phyloP scores from a whole-genome alignment of 2,329 filamentous ascomycete genomes.

The Ophiosphaerella narmari region DNA sequence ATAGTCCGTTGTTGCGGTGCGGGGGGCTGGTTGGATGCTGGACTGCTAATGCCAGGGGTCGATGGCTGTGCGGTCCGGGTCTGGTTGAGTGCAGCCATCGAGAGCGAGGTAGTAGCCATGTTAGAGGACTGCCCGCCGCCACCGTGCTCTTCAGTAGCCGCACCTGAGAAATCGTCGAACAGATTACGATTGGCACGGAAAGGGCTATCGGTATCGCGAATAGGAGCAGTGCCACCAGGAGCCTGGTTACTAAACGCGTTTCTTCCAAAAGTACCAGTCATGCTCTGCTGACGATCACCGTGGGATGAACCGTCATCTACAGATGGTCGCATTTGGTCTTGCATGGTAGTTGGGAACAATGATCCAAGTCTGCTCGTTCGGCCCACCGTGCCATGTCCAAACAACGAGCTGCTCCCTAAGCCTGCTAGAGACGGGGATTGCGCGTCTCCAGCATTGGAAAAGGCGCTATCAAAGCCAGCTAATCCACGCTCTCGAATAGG shows the following conservation, averaged over 20 bases:
- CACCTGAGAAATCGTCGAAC: constrained; percentile 46
- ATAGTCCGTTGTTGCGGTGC: constrained; percentile 78
- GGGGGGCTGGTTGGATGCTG: constrained; percentile 70
- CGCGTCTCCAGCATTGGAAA: constrained; percentile 76
- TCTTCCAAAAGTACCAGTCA: constrained; percentile 70
- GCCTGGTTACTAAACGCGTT: constrained; percentile 55
- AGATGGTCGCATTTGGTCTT: constrained; percentile 79
- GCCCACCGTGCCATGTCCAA: constrained; percentile 70
- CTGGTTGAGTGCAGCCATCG: constrained; percentile 39
- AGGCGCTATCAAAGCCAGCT: constrained; percentile 60
- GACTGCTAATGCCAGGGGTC: constrained; percentile 48
- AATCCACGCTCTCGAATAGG: constrained; percentile 66
- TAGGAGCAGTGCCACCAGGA: constrained; percentile 29
- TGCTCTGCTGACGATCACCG: constrained; percentile 47
- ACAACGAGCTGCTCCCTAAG: constrained; percentile 66
- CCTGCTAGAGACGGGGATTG: constrained; percentile 74
- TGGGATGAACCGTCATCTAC: constrained; percentile 62
- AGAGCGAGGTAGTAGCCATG: constrained; percentile 35
- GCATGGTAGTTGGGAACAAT: constrained; percentile 85
- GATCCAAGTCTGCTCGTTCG: constrained; percentile 83
- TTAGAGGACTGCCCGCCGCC: constrained; percentile 28
- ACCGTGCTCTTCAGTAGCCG: constrained; percentile 33
- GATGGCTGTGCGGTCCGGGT: constrained; percentile 41
- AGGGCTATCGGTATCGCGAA: constrained; percentile 48
- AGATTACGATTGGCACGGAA: constrained; percentile 45